Percentiles rank a stretch among this genome's conserved stretches.
These are phyloP conservation scores for Paraconiothyrium sp. DNA, from an alignment of 2,329 filamentous ascomycete species.

Conservation along the genomic window DNA sequence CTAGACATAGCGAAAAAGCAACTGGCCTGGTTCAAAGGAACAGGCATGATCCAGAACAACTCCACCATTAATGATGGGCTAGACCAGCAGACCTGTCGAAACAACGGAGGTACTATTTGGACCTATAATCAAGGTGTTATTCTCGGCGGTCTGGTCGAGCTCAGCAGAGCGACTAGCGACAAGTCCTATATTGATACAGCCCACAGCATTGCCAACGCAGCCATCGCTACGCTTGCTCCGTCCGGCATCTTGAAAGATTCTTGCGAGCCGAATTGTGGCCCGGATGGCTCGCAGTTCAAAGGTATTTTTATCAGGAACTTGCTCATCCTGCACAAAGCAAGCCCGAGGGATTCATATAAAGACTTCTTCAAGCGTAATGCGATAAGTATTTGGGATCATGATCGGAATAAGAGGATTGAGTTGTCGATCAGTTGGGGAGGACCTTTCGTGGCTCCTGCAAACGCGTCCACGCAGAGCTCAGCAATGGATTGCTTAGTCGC, in stretches of 20 bases:
- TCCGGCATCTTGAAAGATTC: constrained; percentile 55
- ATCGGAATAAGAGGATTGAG: constrained; percentile 60
- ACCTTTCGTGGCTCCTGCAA: constrained; percentile 60
- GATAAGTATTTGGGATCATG: constrained; percentile 70
- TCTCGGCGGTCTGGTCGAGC: constrained; percentile 65
- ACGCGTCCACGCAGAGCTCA: constrained; percentile 69
- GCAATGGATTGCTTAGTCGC: constrained; percentile 74
- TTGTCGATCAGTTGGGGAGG: constrained; percentile 74
- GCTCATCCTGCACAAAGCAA: constrained; percentile 63
- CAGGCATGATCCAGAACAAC: constrained; percentile 57
- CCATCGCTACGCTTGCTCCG: constrained; percentile 42
- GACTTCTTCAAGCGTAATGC: constrained; percentile 69
- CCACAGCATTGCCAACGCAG: constrained; percentile 49
- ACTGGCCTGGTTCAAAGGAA: constrained; percentile 61
- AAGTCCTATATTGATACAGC: constrained; percentile 46
- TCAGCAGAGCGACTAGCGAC: constrained; percentile 54
- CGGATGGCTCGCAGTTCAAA: constrained; percentile 71
- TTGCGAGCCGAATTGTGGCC: constrained; percentile 51
- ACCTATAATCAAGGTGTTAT: constrained; percentile 71
- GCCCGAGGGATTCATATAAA: constrained; percentile 60
- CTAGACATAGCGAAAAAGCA: constrained; percentile 56
- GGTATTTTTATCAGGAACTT: constrained; percentile 76
- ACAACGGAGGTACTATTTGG: constrained; percentile 48
- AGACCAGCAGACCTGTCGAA: constrained; percentile 27
- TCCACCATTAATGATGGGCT: constrained; percentile 65